A percentile compares a stretch with the other conserved stretches of the same genome.
phyloP scores from a whole-genome alignment of 306 rosid genomes.

The peach (Prunus persica) region DNA sequence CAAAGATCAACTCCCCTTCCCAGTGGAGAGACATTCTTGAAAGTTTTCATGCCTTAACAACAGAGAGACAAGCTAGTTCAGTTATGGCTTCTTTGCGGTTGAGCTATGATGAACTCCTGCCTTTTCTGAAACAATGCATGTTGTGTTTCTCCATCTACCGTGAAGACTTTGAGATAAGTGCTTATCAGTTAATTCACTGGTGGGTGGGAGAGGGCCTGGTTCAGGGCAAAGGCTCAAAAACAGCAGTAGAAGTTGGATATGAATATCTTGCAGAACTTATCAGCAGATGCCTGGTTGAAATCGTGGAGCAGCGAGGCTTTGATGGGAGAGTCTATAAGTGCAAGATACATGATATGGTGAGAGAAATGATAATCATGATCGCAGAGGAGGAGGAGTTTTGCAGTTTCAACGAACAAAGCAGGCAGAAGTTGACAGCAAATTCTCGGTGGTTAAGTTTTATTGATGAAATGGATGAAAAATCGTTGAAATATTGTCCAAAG shows the following conservation, averaged over 20 bases:
- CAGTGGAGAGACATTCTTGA: not conserved
- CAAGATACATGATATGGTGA: slow-evolving; percentile 22
- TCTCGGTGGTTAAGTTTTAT: slow-evolving; percentile 6
- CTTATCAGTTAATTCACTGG: slow-evolving; percentile 21
- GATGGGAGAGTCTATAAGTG: slow-evolving; percentile 22
- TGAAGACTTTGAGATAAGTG: slow-evolving; percentile 7
- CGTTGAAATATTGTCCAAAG: not conserved
- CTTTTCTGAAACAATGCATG: slow-evolving; percentile 11
- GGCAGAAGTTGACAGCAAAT: not conserved
- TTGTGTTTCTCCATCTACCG: slow-evolving; percentile 17
- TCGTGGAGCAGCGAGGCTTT: not conserved
- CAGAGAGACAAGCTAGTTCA: not conserved
- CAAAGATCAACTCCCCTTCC: not conserved
- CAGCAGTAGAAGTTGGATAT: slow-evolving; percentile 10
- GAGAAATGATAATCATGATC: slow-evolving; percentile 7
- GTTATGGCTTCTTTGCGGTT: slow-evolving; percentile 1
- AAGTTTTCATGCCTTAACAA: not conserved
- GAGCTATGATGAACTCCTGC: slow-evolving; percentile 18
- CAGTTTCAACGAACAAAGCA: slow-evolving; percentile 8
- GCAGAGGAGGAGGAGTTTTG: slow-evolving; percentile 16
- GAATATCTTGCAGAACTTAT: not conserved
- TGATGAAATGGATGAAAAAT: slow-evolving; percentile 1
- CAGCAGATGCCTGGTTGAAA: slow-evolving; percentile 14
- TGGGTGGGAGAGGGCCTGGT: slow-evolving; percentile 23
- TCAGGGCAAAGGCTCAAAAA: not conserved